A percentile compares a stretch with the other conserved stretches of the same genome.
Evolutionary conservation across 768 basidiomycete species (phyloP).

Genomic region (Hydnomerulius pinastri): DNA sequence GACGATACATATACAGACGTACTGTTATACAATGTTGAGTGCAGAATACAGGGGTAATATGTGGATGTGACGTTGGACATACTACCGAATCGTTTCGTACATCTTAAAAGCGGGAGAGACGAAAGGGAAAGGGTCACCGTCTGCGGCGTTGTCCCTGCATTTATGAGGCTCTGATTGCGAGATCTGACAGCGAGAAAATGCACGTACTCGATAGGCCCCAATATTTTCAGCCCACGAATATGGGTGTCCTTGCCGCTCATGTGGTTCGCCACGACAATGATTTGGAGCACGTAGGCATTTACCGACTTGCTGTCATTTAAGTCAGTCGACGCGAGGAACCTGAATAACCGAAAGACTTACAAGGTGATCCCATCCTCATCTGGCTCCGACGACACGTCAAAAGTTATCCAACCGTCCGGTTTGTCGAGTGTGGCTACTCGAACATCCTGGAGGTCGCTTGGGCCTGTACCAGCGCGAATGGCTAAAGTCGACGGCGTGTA

Average conservation of each 20-base stretch:
- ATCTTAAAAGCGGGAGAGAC: constrained; percentile 64
- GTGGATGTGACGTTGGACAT: constrained; percentile 11
- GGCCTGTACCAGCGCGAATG: constrained; percentile 89
- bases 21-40: constrained; percentile 15
- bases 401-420: constrained; percentile 93
- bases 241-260: constrained; percentile 99
- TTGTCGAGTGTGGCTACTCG: constrained; percentile 82
- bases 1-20: constrained; percentile 12
- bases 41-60: constrained; percentile 31
- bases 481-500: constrained; percentile 93
- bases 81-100: constrained; percentile 75
- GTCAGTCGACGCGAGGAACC: background rate
- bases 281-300: constrained; percentile 85
- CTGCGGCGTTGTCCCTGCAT: constrained; percentile 43
- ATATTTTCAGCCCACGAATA: constrained; percentile 86
- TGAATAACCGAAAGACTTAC: constrained; percentile 45
- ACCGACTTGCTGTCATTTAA: constrained; percentile 68
- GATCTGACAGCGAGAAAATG: background rate
- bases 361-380: constrained; percentile 78
- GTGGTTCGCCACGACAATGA: constrained; percentile 90
- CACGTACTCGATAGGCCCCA: constrained; percentile 80
- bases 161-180: constrained; percentile 2
- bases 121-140: constrained; percentile 78
- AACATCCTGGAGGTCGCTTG: constrained; percentile 91
- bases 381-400: constrained; percentile 79